phyloP scores from a whole-genome alignment of 2,329 filamentous ascomycete genomes.

The Raffaelea arxii region DNA sequence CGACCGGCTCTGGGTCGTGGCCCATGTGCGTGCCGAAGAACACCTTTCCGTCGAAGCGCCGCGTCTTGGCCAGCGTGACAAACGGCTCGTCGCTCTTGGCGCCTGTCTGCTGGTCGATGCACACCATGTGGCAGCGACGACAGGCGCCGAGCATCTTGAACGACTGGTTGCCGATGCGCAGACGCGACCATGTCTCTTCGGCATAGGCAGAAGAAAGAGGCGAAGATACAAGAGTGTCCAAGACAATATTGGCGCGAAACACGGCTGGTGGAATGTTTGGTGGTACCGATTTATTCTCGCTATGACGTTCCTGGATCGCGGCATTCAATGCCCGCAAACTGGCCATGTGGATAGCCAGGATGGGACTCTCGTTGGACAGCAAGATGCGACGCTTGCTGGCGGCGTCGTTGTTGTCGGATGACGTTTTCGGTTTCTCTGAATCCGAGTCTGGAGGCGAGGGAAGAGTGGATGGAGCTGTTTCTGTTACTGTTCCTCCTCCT shows the following conservation, averaged over 20 bases:
- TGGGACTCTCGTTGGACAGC: constrained; percentile 88
- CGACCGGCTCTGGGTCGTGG: constrained; percentile 22
- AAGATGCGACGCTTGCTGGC: constrained; percentile 48
- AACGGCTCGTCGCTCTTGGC: constrained; percentile 77
- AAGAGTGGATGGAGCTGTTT: constrained; percentile 29
- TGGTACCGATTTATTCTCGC: constrained; percentile 25
- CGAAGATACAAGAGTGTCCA: constrained; percentile 32
- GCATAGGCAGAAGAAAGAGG: constrained; percentile 43
- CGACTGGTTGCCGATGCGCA: constrained; percentile 54
- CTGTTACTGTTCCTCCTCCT: constrained; percentile 13
- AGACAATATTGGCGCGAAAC: constrained; percentile 82
- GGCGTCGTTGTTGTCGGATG: not conserved
- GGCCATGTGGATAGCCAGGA: constrained; percentile 70
- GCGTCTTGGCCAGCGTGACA: constrained; percentile 76
- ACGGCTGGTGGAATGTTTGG: constrained; percentile 55
- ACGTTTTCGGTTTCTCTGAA: constrained; percentile 24
- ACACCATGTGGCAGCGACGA: constrained; percentile 91
- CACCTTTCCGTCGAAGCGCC: constrained; percentile 73
- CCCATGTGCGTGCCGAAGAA: constrained; percentile 81
- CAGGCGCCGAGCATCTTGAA: constrained; percentile 76
- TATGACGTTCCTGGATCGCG: constrained; percentile 53
- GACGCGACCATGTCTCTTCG: constrained; percentile 67
- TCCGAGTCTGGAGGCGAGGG: constrained; percentile 51
- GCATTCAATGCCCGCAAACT: constrained; percentile 73
- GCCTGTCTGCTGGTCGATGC: constrained; percentile 77